Evolutionary conservation across 495 filamentous ascomycete genomes (phyloP).

Genomic region (Darksidea phi): DNA sequence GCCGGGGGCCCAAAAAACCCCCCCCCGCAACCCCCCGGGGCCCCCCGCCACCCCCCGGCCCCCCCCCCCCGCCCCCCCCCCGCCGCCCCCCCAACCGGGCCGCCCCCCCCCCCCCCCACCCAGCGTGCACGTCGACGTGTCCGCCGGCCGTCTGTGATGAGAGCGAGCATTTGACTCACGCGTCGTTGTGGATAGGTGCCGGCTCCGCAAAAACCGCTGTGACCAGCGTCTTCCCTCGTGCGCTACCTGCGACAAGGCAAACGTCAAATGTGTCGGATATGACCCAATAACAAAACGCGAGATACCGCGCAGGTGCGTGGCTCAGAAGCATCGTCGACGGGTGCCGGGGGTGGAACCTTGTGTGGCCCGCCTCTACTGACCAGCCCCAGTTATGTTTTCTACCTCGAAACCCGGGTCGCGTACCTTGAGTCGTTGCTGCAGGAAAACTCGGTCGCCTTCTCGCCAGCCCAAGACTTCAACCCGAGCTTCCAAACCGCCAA

Average conservation of each 20-base stretch:
- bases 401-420: conserved; percentile 79
- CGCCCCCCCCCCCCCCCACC: too few species aligned
- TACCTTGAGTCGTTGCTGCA: conserved; percentile 79
- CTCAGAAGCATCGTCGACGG: background rate
- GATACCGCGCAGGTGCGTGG: conserved; percentile 72
- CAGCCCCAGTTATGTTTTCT: conserved; percentile 77
- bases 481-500: conserved; percentile 41
- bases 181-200: conserved; percentile 28
- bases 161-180: too few species aligned
- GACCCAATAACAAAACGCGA: conserved; percentile 94
- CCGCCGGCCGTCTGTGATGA: too few species aligned
- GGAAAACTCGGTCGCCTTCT: conserved; percentile 67
- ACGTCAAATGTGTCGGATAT: conserved; percentile 86
- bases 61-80: too few species aligned
- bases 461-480: conserved; percentile 74
- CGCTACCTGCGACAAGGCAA: conserved; percentile 84
- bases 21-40: too few species aligned
- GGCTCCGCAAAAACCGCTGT: conserved; percentile 89
- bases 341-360: conserved; percentile 2
- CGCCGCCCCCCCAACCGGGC: too few species aligned
- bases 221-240: conserved; percentile 90
- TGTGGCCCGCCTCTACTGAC: conserved; percentile 26
- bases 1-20: too few species aligned
- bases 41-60: too few species aligned
- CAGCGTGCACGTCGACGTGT: too few species aligned